A percentile compares a stretch with the other conserved stretches of the same genome.
Evolutionary conservation across 352 stramenopile genomes (phyloP).

Genomic region (Pythium periplocum): DNA sequence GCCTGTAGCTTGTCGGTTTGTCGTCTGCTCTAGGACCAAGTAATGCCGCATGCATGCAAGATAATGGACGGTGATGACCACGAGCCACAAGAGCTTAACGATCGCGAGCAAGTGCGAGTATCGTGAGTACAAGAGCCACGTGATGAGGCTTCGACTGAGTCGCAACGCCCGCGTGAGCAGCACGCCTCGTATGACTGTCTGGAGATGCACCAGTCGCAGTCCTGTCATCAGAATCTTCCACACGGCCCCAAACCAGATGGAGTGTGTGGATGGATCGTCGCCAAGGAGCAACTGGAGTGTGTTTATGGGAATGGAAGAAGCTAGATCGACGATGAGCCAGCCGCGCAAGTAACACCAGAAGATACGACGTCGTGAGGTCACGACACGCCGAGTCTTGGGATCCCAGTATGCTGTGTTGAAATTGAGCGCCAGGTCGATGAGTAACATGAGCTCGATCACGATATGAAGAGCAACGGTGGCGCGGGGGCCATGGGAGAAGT

Average conservation of each 20-base stretch:
- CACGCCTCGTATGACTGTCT: constrained; percentile 1
- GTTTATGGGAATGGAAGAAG: too few species aligned
- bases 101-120: constrained; percentile 23
- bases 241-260: too few species aligned
- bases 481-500: background rate
- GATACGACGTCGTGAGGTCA: too few species aligned
- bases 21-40: background rate
- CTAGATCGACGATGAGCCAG: too few species aligned
- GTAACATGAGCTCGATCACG: constrained; percentile 4
- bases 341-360: too few species aligned
- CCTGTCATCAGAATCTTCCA: too few species aligned
- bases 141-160: constrained; percentile 4
- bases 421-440: constrained; percentile 3
- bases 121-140: constrained; percentile 30
- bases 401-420: constrained; percentile 1
- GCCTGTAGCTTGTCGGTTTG: background rate
- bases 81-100: constrained; percentile 6
- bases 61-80: constrained; percentile 20
- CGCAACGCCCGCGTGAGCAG: too few species aligned
- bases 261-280: too few species aligned
- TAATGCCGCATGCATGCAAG: constrained; percentile 18
- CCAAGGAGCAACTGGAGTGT: too few species aligned
- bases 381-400: too few species aligned
- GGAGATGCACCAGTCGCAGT: too few species aligned
- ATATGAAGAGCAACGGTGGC: constrained; percentile 1